Conservation (phyloP, 2,329 filamentous ascomycete species). For the Tolypocladium cylindrosporum region DNA sequence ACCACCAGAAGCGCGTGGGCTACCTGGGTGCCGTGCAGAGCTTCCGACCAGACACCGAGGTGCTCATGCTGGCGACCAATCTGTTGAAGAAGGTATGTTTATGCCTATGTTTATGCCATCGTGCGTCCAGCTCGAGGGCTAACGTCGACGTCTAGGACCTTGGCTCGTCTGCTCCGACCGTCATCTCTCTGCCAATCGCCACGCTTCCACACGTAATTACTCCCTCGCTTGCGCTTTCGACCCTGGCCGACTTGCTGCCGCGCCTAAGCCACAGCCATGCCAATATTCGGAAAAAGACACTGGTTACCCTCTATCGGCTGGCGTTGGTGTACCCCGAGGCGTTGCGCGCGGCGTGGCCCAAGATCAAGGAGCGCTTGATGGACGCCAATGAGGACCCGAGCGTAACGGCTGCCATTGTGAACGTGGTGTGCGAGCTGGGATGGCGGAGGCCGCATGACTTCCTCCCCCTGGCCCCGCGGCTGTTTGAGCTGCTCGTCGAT, state of each 20-base stretch:
- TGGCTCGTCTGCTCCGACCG: slow-evolving; percentile 58
- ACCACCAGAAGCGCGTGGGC: slow-evolving; percentile 88
- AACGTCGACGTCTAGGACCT: slow-evolving; percentile 44
- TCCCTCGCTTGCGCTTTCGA: slow-evolving; percentile 80
- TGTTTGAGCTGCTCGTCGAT: slow-evolving; percentile 88
- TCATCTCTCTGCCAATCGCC: slow-evolving; percentile 75
- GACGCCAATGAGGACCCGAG: slow-evolving; percentile 84
- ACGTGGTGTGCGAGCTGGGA: slow-evolving; percentile 91
- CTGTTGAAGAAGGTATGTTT: slow-evolving; percentile 73
- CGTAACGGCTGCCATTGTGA: slow-evolving; percentile 91
- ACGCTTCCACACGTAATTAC: slow-evolving; percentile 94
- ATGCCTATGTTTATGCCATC: slow-evolving; percentile 16
- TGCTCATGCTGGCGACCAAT: slow-evolving; percentile 95
- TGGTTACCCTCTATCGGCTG: slow-evolving; percentile 86
- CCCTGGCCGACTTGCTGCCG: slow-evolving; percentile 77
- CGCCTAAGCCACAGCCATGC: slow-evolving; percentile 79
- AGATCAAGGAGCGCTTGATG: slow-evolving; percentile 89
- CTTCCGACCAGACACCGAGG: slow-evolving; percentile 90
- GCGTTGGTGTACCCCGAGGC: slow-evolving; percentile 96
- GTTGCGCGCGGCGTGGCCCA: slow-evolving; percentile 85
- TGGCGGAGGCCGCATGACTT: slow-evolving; percentile 94
- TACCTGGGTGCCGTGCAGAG: slow-evolving; percentile 94
- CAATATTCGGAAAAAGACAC: slow-evolving; percentile 85
- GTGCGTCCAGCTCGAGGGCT: background rate
- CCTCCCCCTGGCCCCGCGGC: slow-evolving; percentile 75